Evolutionary conservation across 192 early-diverging fungal species (phyloP), one percentile per base, ranked within the genome.

Genomic region (Phycomyces nitens): DNA sequence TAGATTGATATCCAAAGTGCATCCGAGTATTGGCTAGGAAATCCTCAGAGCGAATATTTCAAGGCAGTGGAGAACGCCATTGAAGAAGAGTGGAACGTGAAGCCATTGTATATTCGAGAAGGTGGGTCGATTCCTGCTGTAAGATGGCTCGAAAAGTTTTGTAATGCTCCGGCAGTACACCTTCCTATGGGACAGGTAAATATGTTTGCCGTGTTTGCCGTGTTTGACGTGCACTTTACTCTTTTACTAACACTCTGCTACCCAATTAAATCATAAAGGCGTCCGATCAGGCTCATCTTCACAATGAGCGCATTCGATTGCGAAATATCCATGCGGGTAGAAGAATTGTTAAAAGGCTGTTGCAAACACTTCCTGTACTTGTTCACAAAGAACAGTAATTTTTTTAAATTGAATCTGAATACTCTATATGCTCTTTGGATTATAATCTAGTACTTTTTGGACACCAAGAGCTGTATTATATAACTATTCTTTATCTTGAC

Each of bases 21-120:
- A n/a, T 83, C 89, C 9, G 79, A 88, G 39, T 90, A 86, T 82
- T 92, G 89, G 89, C 69, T 92, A 58, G 89, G 87, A 18, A 86
- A 92, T 56, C 82, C 80, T 7, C 71, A 79, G 10, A 79, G 78
- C 42, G 70, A 77, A 3, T 89, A 86, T 58, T 92, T 87, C 60
- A 83, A 84, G 72, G 88, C 87, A 0, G 86, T 89, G 0, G 84
- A 84, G 54, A 49, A 72, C 23, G 88, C 87, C 12, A 85, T 92
- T 73, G 76, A 82, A 57, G 60, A 78, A 40, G 82, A 84, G 66
- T 84, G 80, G 80, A 79, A 79, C 14, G 66, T 77, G 12, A 82
- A 83, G 24, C 89, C 89, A 27, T 64, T 92, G 22, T 85, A 83
- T 64, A 89, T 92, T 59, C 79, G 89, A 16, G 89, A 92, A 63